Base-by-base conservation (phyloP, 352 stramenopile genomes). In the Phytophthora sojae region DNA sequence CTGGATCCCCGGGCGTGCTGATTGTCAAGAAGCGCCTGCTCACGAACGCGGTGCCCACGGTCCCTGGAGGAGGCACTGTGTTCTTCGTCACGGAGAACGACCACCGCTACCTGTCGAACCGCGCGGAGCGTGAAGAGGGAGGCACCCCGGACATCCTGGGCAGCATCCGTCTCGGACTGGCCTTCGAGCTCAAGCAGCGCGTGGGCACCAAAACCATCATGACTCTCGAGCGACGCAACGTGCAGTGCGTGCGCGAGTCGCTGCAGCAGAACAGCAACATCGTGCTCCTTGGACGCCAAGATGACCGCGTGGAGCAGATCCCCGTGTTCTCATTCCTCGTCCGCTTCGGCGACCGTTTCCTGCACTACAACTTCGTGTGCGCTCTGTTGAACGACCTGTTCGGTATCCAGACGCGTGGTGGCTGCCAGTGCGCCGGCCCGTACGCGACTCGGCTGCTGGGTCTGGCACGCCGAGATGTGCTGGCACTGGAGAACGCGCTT, bases 341-440 rank as follows among this genome's bases (percentile, higher is more conserved):
- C 51, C 86, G 89, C 25, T 97, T 88, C 35, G 86, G 88, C 1
- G 75, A 89, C 26, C 68, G 92, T 23, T 99, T 98, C 77, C 75
- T 99, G 52, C 98, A 99, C 79, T 99, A 98, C 81, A 99, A 99
- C 73, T 99, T 99, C 66, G 97, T 99, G 21, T 99, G 94, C 65
- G 96, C 97, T 37, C 77, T 99, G 44, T 82, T 99, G 9, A 99
- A 99, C 64, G 98, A 99, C 77, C 76, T 99, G 3, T 99, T 99
- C 79, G 98, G 98, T 15, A 96, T 99, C 42, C 97, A 86, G 61
- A 86, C 74, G 1, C 79, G 81, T 42, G 81, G 81, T 32, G 81
- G 81, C 51, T 88, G 80, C 97, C 90, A 91, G 76, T 73, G 85
- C 91, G 96, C 97, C n/a, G 98, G 97, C 29, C 97, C 96, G 2